Conservation (phyloP, 2,329 filamentous ascomycete species). For the Capronia coronata region DNA sequence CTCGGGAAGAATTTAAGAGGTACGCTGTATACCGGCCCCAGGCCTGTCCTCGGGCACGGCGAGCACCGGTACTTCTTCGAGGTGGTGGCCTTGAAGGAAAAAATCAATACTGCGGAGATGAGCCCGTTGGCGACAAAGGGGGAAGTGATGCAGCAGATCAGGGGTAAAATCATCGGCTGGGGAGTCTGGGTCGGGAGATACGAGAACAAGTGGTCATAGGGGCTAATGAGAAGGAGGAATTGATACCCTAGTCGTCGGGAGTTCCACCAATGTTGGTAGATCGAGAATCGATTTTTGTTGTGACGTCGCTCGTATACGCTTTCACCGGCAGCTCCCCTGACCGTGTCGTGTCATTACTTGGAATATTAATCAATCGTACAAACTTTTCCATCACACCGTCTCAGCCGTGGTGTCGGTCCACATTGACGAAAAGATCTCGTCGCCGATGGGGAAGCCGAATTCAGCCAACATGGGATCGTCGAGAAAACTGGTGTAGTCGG, state of each 20-base stretch:
- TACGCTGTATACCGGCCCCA: constrained; percentile 42
- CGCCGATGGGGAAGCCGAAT: constrained; percentile 19
- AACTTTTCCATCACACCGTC: constrained; percentile 2
- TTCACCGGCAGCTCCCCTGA: too few species aligned
- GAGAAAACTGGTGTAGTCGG: constrained; percentile 17
- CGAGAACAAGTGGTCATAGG: constrained; percentile 37
- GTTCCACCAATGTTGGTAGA: too few species aligned
- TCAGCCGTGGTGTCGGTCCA: constrained; percentile 12
- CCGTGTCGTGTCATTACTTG: not conserved
- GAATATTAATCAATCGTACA: not conserved
- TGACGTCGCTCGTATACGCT: too few species aligned
- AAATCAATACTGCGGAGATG: constrained; percentile 37
- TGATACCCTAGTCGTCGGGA: not conserved
- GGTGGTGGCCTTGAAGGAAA: constrained; percentile 44
- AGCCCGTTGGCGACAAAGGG: constrained; percentile 38
- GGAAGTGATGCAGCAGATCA: constrained; percentile 40
- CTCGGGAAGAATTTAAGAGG: constrained; percentile 42
- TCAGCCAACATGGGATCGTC: constrained; percentile 23
- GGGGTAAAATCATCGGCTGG: constrained; percentile 47
- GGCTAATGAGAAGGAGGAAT: not conserved
- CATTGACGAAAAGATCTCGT: constrained; percentile 20
- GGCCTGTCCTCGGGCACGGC: constrained; percentile 47
- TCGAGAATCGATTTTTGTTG: too few species aligned
- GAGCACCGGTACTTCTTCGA: constrained; percentile 50
- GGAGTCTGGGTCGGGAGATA: constrained; percentile 45